phyloP scores from a whole-genome alignment of 2,329 filamentous ascomycete genomes.

The Diaporthe australafricana region DNA sequence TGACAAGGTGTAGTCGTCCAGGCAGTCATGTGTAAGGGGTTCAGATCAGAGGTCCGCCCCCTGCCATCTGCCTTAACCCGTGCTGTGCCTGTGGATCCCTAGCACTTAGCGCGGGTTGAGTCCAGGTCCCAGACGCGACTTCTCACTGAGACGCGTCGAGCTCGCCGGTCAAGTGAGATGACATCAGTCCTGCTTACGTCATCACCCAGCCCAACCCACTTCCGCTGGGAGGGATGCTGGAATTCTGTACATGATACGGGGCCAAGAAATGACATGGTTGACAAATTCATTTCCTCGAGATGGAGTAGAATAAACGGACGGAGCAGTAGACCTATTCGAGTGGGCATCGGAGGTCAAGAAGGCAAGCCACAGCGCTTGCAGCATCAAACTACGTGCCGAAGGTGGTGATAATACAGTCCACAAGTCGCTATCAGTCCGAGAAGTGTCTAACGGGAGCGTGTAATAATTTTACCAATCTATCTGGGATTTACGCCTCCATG shows the following conservation, averaged over 20 bases:
- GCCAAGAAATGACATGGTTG: no score
- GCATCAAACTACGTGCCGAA: no score
- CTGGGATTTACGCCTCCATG: constrained; percentile 34
- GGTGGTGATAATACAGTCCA: no score
- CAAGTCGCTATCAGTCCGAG: not conserved
- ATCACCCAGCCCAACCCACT: not conserved
- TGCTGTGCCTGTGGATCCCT: not conserved
- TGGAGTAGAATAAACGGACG: no score
- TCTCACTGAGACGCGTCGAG: constrained; percentile 17
- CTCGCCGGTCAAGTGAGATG: not conserved
- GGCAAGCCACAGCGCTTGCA: not conserved
- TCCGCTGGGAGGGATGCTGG: not conserved
- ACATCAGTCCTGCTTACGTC: constrained; percentile 33
- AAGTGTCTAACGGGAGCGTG: constrained; percentile 6
- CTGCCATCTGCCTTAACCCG: not conserved
- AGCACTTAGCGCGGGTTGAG: constrained; percentile 11
- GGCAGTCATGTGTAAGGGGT: constrained; percentile 23
- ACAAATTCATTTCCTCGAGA: no score
- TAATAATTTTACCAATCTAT: constrained; percentile 37
- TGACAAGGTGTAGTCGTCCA: no score
- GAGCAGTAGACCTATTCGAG: no score
- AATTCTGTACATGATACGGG: no score
- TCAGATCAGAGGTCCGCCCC: constrained; percentile 6
- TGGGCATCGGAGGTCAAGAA: not conserved
- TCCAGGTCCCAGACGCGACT: constrained; percentile 27